Evolutionary conservation across 768 basidiomycete species (phyloP).

Genomic region (Harrya chromipes): DNA sequence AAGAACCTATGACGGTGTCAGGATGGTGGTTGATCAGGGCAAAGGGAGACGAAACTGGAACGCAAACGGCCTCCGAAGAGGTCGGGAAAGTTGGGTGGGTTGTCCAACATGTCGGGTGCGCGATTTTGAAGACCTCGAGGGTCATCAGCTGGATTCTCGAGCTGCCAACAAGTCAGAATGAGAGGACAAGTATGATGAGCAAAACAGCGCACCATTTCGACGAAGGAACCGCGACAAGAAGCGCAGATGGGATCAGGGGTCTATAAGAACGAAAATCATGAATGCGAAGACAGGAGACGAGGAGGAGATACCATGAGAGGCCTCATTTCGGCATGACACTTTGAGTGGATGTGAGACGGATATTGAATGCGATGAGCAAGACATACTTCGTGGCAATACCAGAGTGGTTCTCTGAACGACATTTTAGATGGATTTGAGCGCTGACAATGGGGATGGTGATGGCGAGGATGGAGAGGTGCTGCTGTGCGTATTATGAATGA

Average conservation of each 20-base stretch:
- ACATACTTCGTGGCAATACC: conserved; percentile 74
- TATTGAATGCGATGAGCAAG: background rate
- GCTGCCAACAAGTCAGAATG: conserved; percentile 39
- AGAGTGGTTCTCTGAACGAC: conserved; percentile 71
- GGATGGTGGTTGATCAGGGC: background rate
- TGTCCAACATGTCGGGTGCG: conserved; percentile 25
- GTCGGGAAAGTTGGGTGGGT: conserved; percentile 33
- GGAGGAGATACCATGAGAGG: conserved; percentile 69
- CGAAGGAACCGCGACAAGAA: conserved; percentile 77
- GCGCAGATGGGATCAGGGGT: conserved; percentile 81
- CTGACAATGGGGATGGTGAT: conserved; percentile 6
- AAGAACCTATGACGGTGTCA: conserved; percentile 7
- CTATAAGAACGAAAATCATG: conserved; percentile 36
- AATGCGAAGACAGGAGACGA: background rate
- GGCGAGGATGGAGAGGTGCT: background rate
- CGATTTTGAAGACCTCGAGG: conserved; percentile 61
- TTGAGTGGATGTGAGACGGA: conserved; percentile 11
- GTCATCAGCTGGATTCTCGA: conserved; percentile 73
- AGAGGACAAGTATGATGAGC: background rate
- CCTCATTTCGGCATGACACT: conserved; percentile 89
- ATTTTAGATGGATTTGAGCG: conserved; percentile 33
- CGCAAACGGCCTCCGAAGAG: conserved; percentile 50
- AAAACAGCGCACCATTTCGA: conserved; percentile 60
- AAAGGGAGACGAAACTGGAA: conserved; percentile 25
- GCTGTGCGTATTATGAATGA: conserved; percentile 5